These are phyloP conservation scores for Manihot esculenta DNA, from an alignment of 441 rosid genomes.

Conservation along the genomic window DNA sequence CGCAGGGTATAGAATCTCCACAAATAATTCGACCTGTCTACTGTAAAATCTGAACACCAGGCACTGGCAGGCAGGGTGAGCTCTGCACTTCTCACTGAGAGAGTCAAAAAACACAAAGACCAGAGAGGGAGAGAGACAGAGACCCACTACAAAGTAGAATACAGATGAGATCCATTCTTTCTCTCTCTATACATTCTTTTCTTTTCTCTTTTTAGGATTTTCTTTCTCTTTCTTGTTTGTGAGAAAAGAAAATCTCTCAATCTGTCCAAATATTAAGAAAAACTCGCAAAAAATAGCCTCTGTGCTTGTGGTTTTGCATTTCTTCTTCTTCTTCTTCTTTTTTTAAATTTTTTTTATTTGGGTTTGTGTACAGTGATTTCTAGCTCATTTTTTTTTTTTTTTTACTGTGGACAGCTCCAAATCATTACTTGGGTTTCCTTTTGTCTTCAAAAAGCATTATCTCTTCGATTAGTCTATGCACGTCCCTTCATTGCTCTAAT, in stretches of 20 bases:
- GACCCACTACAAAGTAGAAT: conserved; percentile 9
- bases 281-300: not conserved
- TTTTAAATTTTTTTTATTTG: conserved; percentile 45
- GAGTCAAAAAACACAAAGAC: conserved; percentile 8
- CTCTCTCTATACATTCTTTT: conserved; percentile 17
- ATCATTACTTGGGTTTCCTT: conserved; percentile 42
- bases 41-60: not conserved
- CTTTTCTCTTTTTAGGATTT: conserved; percentile 6
- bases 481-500: conserved; percentile 13
- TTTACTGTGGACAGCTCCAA: conserved; percentile 40
- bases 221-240: not conserved
- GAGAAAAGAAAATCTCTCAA: not conserved
- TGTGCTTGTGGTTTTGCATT: conserved; percentile 22
- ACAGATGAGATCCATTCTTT: conserved; percentile 24
- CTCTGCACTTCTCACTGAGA: not conserved
- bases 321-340: conserved; percentile 1
- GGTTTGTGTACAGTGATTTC: conserved; percentile 1
- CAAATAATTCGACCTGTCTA: conserved; percentile 1
- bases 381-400: conserved; percentile 11
- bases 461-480: conserved; percentile 12
- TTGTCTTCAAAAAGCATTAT: conserved; percentile 35
- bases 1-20: not conserved
- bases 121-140: too few species aligned
- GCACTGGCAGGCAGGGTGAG: not conserved
- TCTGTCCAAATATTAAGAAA: too few species aligned